phyloP scores from a whole-genome alignment of 805 yeast species.

The Scheffersomyces lignosus region DNA sequence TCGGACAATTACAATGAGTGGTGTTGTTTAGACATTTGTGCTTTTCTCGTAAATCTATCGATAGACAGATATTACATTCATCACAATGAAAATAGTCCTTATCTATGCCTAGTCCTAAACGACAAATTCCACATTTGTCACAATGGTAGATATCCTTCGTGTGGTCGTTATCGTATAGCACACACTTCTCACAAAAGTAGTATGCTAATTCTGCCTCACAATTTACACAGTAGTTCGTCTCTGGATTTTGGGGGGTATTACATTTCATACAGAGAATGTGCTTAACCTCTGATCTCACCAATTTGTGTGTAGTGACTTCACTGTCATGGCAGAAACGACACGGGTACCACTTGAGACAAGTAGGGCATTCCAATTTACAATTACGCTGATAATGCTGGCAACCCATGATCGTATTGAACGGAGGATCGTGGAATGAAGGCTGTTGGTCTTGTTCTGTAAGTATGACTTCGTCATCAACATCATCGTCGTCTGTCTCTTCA shows the following conservation, averaged over 20 bases:
- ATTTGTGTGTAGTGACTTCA: conserved; percentile 47
- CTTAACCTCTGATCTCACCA: conserved; percentile 53
- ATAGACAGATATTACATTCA: conserved; percentile 84
- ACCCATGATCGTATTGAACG: conserved; percentile 54
- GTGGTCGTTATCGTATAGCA: conserved; percentile 77
- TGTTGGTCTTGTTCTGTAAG: conserved; percentile 47
- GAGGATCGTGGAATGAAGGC: conserved; percentile 49
- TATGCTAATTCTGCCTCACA: conserved; percentile 70
- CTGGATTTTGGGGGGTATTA: conserved; percentile 70
- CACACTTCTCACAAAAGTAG: conserved; percentile 78
- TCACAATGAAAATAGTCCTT: conserved; percentile 91
- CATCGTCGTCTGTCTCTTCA: conserved; percentile 2
- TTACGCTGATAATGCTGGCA: conserved; percentile 82
- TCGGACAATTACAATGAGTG: conserved; percentile 89
- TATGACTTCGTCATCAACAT: conserved; percentile 42
- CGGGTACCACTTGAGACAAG: conserved; percentile 71
- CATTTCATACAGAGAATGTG: conserved; percentile 84
- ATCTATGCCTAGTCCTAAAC: conserved; percentile 84
- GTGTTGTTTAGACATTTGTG: conserved; percentile 86
- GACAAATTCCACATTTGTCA: conserved; percentile 88
- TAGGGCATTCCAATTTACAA: conserved; percentile 80
- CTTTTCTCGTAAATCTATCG: conserved; percentile 70
- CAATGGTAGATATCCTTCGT: conserved; percentile 87
- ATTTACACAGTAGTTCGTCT: conserved; percentile 60
- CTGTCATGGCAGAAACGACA: conserved; percentile 87